A percentile compares a stretch with the other conserved stretches of the same genome.
Conservation (phyloP, 2,329 filamentous ascomycete genomes). For the Plectosphaerella cucumerina region DNA sequence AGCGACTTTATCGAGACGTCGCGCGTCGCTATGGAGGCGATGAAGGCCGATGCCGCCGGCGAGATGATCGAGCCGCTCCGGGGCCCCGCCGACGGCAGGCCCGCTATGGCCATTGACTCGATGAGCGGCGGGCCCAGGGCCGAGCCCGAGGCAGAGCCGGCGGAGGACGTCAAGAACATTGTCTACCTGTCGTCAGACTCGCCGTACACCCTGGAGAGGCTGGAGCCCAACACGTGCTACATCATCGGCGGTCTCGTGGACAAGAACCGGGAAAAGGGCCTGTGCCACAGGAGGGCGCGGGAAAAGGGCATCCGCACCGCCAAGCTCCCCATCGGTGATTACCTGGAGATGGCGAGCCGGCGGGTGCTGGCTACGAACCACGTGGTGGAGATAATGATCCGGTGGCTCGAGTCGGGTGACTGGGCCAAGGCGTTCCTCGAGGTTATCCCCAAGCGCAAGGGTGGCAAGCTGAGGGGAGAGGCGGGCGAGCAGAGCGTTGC, state of each 20-base stretch:
- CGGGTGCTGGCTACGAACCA: slow-evolving; percentile 91
- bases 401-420: slow-evolving; percentile 84
- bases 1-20: slow-evolving; percentile 71
- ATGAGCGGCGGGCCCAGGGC: slow-evolving; percentile 27
- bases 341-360: slow-evolving; percentile 83
- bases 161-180: slow-evolving; percentile 41
- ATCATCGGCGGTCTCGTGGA: slow-evolving; percentile 93
- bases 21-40: slow-evolving; percentile 60
- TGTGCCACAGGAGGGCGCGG: slow-evolving; percentile 81
- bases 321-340: slow-evolving; percentile 91
- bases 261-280: slow-evolving; percentile 90
- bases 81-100: slow-evolving; percentile 22
- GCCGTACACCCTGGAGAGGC: slow-evolving; percentile 73
- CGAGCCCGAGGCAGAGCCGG: slow-evolving; percentile 22
- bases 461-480: slow-evolving; percentile 58
- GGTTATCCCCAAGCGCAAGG: slow-evolving; percentile 89
- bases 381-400: slow-evolving; percentile 93
- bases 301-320: slow-evolving; percentile 79
- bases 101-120: slow-evolving; percentile 26
- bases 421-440: slow-evolving; percentile 87
- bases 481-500: slow-evolving; percentile 14
- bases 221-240: slow-evolving; percentile 87
- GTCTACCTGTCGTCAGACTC: slow-evolving; percentile 92
- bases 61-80: slow-evolving; percentile 56
- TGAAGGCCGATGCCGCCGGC: slow-evolving; percentile 55